Conservation (phyloP, 2,329 filamentous ascomycete species). For the Penicillium sp. region DNA sequence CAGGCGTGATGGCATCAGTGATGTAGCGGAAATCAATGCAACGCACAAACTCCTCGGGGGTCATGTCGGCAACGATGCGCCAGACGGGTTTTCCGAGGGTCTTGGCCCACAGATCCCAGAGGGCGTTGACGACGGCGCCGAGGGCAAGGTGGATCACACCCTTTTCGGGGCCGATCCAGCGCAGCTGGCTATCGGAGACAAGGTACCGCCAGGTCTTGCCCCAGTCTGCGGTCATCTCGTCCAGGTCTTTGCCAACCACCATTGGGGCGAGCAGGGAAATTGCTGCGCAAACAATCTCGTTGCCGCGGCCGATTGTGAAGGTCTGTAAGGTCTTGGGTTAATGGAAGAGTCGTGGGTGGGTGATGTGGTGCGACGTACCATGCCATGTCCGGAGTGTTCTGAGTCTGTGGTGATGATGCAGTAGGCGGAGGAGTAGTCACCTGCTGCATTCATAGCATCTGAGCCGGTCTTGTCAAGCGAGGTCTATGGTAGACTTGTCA, state of each 20-base stretch:
- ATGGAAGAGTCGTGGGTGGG: not conserved
- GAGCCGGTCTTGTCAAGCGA: slow-evolving; percentile 93
- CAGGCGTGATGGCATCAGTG: slow-evolving; percentile 79
- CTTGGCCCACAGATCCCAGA: slow-evolving; percentile 96
- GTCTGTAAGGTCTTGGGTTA: slow-evolving; percentile 23
- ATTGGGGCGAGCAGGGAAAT: slow-evolving; percentile 70
- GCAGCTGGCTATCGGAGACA: slow-evolving; percentile 80
- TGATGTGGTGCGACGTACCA: slow-evolving; percentile 26
- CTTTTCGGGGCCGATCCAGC: slow-evolving; percentile 91
- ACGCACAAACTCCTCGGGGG: slow-evolving; percentile 71
- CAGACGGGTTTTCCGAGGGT: slow-evolving; percentile 77
- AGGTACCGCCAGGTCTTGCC: slow-evolving; percentile 82
- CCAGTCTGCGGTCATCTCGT: slow-evolving; percentile 70
- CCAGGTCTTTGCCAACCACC: slow-evolving; percentile 64
- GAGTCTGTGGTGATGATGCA: slow-evolving; percentile 80
- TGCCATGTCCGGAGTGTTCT: slow-evolving; percentile 33
- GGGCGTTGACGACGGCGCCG: slow-evolving; percentile 77
- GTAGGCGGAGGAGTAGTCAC: slow-evolving; percentile 90
- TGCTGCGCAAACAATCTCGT: slow-evolving; percentile 81
- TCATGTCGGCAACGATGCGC: slow-evolving; percentile 84
- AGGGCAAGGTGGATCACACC: slow-evolving; percentile 88
- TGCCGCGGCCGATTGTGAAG: slow-evolving; percentile 57
- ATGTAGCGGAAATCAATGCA: slow-evolving; percentile 95
- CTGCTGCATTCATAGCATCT: slow-evolving; percentile 91
- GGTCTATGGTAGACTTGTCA: slow-evolving; percentile 44